Percentiles rank a stretch among this genome's conserved stretches.
Evolutionary conservation across 2,329 filamentous ascomycete species (phyloP).

Genomic region (Magnaporthiopsis incrustans): DNA sequence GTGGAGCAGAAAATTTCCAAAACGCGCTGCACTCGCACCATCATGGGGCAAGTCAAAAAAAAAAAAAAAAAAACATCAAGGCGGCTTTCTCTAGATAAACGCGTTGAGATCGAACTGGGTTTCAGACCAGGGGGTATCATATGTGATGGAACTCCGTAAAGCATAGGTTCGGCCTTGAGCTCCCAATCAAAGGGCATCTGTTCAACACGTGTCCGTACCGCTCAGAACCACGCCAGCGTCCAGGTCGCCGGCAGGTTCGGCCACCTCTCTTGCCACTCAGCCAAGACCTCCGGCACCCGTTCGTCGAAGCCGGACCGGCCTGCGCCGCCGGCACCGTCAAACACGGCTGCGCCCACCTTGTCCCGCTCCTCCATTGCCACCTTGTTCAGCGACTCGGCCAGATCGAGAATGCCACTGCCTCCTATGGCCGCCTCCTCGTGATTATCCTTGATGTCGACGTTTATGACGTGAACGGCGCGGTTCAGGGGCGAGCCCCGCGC

Average conservation of each 20-base stretch:
- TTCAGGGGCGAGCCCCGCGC: conserved; percentile 81
- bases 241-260: conserved; percentile 84
- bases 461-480: conserved; percentile 92
- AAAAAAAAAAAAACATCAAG: too few species aligned
- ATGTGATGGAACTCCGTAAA: neutral
- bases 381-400: conserved; percentile 77
- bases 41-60: neutral
- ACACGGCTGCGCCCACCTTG: conserved; percentile 52
- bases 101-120: neutral
- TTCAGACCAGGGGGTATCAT: neutral
- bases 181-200: conserved; percentile 8
- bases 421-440: conserved; percentile 92
- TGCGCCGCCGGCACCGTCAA: conserved; percentile 60
- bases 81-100: neutral
- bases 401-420: conserved; percentile 82
- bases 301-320: conserved; percentile 80
- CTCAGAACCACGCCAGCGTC: conserved; percentile 90
- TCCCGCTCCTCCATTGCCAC: conserved; percentile 72
- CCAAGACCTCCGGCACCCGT: conserved; percentile 83
- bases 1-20: neutral
- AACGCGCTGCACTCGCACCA: neutral
- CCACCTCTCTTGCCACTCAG: conserved; percentile 91
- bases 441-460: conserved; percentile 97
- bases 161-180: conserved; percentile 3
- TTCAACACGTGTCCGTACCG: neutral